These are phyloP conservation scores for Centella asiatica DNA, from an alignment of 129 eudicot genomes.

Conservation along the genomic window DNA sequence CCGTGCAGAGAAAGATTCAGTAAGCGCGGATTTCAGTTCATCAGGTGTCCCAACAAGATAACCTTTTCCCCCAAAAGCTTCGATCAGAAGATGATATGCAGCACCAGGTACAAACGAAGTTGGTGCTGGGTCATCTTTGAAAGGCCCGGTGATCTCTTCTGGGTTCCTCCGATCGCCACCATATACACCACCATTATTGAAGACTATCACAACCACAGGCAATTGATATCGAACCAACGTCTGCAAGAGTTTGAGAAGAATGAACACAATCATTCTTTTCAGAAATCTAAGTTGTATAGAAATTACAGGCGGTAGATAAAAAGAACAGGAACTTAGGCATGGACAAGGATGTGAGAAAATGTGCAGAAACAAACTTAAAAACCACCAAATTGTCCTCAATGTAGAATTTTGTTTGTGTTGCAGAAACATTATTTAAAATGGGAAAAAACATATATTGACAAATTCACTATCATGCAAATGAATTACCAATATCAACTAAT, in stretches of 20 bases:
- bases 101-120: conserved; percentile 96
- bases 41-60: conserved; percentile 82
- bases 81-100: conserved; percentile 64
- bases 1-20: conserved; percentile 63
- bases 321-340: background rate
- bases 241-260: conserved; percentile 27
- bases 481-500: too few relatives aligned
- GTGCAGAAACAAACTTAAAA: background rate
- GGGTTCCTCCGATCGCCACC: conserved; percentile 92
- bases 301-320: background rate
- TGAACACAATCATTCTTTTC: background rate
- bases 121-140: conserved; percentile 93
- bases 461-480: too few relatives aligned
- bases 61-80: conserved; percentile 99
- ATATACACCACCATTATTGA: conserved; percentile 97
- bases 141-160: conserved; percentile 77
- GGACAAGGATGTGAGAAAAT: background rate
- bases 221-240: conserved; percentile 90
- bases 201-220: conserved; percentile 91
- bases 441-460: too few relatives aligned
- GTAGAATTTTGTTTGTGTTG: background rate
- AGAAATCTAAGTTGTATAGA: background rate
- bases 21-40: conserved; percentile 76
- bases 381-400: background rate
- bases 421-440: background rate